These are phyloP conservation scores for Phaeosphaeriaceae sp. DNA, from an alignment of 2,329 filamentous ascomycete species.

Conservation along the genomic window DNA sequence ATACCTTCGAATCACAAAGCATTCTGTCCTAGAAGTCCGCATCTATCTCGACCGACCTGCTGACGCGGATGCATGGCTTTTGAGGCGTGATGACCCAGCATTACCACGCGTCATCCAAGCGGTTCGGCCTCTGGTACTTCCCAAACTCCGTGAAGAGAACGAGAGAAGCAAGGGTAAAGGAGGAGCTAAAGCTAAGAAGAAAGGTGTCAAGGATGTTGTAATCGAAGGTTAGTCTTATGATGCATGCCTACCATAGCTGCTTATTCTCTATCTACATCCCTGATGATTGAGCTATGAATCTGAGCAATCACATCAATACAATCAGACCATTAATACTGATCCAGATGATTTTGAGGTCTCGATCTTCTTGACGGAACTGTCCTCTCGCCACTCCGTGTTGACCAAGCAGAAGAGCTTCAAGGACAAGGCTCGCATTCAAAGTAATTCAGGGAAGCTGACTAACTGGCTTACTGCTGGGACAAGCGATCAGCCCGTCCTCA, in stretches of 20 bases:
- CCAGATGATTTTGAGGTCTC: conserved; percentile 94
- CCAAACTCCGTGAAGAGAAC: conserved; percentile 88
- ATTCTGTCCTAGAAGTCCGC: conserved; percentile 93
- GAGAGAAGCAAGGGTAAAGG: conserved; percentile 69
- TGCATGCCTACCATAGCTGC: conserved; percentile 2
- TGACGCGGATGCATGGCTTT: conserved; percentile 81
- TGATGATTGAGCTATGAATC: not conserved
- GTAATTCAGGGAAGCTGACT: conserved; percentile 56
- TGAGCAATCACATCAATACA: conserved; percentile 7
- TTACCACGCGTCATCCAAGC: conserved; percentile 84
- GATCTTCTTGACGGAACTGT: conserved; percentile 88
- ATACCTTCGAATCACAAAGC: conserved; percentile 89
- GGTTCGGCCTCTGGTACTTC: conserved; percentile 83
- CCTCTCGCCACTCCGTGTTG: conserved; percentile 83
- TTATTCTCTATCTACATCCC: not conserved
- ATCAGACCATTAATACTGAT: conserved; percentile 19
- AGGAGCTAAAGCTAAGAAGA: conserved; percentile 65
- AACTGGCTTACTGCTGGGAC: conserved; percentile 52
- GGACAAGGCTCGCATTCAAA: conserved; percentile 53
- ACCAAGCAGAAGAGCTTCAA: conserved; percentile 79
- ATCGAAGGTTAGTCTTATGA: conserved; percentile 66
- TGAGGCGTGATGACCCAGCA: conserved; percentile 76
- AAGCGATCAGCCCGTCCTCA: conserved; percentile 51
- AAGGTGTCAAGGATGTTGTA: conserved; percentile 89
- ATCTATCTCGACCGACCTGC: conserved; percentile 94